Conservation (phyloP, 1,139 yeast species). For the Lodderomyces metapsilosis region DNA sequence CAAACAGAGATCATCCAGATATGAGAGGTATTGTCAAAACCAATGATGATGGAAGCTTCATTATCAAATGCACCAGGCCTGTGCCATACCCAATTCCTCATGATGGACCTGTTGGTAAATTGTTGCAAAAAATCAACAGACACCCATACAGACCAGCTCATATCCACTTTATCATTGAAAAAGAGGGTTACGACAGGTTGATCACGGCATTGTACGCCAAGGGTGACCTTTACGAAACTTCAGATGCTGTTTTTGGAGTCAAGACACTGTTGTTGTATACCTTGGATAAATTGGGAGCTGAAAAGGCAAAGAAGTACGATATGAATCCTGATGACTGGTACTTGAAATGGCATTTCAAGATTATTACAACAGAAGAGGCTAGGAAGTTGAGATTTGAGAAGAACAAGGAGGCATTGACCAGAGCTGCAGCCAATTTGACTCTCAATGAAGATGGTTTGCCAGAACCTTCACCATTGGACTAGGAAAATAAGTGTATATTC, state of each 20-base stretch:
- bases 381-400: constrained; percentile 14
- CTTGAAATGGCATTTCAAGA: constrained; percentile 24
- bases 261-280: constrained; percentile 20
- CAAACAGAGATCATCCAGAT: constrained; percentile 22
- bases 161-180: constrained; percentile 29
- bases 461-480: constrained; percentile 14
- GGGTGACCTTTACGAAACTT: constrained; percentile 29
- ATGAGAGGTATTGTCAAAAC: constrained; percentile 32
- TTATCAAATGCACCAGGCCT: constrained; percentile 29
- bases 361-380: constrained; percentile 21
- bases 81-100: constrained; percentile 39
- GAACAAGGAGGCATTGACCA: constrained; percentile 19
- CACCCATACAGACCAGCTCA: constrained; percentile 41
- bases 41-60: constrained; percentile 25
- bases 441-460: constrained; percentile 21
- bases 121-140: constrained; percentile 27
- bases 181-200: constrained; percentile 26
- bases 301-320: constrained; percentile 19
- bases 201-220: constrained; percentile 30
- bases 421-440: constrained; percentile 11
- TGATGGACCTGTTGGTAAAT: constrained; percentile 39
- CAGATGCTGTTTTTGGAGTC: constrained; percentile 33
- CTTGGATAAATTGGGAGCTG: constrained; percentile 20
- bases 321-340: constrained; percentile 25
- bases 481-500: background rate